phyloP scores from a whole-genome alignment of 306 rosid species.

The Sesbania bispinosa region DNA sequence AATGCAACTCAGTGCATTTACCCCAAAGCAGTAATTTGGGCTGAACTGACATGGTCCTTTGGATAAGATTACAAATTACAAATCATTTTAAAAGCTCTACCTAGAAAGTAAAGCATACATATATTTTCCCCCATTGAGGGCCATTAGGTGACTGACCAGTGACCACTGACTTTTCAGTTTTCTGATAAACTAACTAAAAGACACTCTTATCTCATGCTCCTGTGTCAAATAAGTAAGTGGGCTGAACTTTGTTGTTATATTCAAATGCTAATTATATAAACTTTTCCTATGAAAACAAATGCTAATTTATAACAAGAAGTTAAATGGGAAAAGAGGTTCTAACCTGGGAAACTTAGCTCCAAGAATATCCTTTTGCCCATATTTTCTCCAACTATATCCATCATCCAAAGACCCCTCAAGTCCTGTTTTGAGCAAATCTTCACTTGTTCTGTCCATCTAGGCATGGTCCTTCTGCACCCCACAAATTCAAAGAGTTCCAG shows the following conservation, averaged over 20 bases:
- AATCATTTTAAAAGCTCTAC: too few species aligned
- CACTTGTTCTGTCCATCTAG: conserved; percentile 57
- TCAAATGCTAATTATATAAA: neutral
- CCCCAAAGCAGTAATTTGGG: too few species aligned
- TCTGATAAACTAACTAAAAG: too few species aligned
- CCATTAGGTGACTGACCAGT: too few species aligned
- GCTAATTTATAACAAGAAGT: neutral
- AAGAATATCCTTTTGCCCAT: conserved; percentile 81
- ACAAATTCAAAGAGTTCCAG: conserved; percentile 3
- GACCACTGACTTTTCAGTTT: neutral
- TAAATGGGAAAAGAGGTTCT: neutral
- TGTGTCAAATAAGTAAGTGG: neutral
- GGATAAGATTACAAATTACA: too few species aligned
- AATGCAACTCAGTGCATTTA: neutral
- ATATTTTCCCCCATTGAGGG: too few species aligned
- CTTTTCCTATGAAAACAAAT: neutral
- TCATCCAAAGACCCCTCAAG: conserved; percentile 54
- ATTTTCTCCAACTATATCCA: conserved; percentile 85
- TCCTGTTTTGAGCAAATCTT: conserved; percentile 47
- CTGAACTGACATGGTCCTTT: too few species aligned
- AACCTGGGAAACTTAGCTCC: conserved; percentile 77
- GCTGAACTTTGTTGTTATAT: neutral
- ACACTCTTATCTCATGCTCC: neutral
- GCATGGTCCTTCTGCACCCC: conserved; percentile 55
- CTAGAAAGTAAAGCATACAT: too few species aligned